A percentile compares a stretch with the other conserved stretches of the same genome.
Conservation (phyloP, 129 eudicot species). For the Arctium lappa region DNA sequence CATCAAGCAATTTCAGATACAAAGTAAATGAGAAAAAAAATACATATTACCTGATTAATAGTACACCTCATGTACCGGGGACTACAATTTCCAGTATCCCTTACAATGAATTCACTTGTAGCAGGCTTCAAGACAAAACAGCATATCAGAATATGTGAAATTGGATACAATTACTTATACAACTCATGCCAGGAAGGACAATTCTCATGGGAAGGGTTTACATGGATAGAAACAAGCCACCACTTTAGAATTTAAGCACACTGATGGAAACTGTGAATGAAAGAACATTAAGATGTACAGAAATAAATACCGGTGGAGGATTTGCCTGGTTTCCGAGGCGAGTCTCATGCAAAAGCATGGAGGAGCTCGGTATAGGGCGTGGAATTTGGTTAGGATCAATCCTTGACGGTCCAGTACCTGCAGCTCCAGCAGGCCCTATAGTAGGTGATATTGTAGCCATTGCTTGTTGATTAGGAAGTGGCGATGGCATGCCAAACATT, state of each 20-base stretch:
- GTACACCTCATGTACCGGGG: constrained; percentile 99
- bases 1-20: background rate
- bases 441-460: constrained; percentile 65
- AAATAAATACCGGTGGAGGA: constrained; percentile 89
- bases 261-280: too few relatives aligned
- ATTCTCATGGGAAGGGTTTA: background rate
- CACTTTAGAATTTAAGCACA: too few relatives aligned
- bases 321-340: constrained; percentile 97
- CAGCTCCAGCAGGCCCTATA: constrained; percentile 54
- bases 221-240: background rate
- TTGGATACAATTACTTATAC: background rate
- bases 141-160: background rate
- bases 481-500: constrained; percentile 80
- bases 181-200: background rate
- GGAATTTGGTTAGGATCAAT: constrained; percentile 95
- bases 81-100: constrained; percentile 98
- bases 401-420: constrained; percentile 68
- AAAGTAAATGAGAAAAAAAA: constrained; percentile 17
- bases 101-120: constrained; percentile 84
- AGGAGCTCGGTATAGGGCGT: constrained; percentile 67
- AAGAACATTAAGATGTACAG: too few relatives aligned
- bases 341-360: constrained; percentile 78
- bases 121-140: constrained; percentile 68
- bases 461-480: constrained; percentile 66
- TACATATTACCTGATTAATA: constrained; percentile 68